These are phyloP conservation scores for Escallonia rubra DNA, from an alignment of 129 eudicot species.

Conservation along the genomic window DNA sequence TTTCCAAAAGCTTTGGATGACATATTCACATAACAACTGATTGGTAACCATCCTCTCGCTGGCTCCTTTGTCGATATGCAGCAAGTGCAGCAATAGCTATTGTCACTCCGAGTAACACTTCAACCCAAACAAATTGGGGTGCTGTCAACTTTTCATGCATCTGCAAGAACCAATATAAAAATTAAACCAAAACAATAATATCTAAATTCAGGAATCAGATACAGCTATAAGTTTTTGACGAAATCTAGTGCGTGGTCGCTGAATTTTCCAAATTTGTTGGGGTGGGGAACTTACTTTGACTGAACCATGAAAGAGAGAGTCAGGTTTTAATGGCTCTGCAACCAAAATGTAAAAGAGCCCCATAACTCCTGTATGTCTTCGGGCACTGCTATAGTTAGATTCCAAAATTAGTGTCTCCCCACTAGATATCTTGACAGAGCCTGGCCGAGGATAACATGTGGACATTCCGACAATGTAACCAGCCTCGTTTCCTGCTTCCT, in stretches of 20 bases:
- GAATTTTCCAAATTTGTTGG: too few species aligned
- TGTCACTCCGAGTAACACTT: conserved; percentile 28
- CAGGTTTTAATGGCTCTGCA: conserved; percentile 35
- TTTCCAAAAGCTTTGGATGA: neutral
- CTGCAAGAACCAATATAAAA: conserved; percentile 11
- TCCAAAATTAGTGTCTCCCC: conserved; percentile 56
- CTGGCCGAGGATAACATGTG: conserved; percentile 76
- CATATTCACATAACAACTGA: conserved; percentile 19
- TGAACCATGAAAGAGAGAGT: conserved; percentile 6
- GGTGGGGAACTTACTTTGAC: conserved; percentile 32
- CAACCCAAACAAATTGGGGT: conserved; percentile 28
- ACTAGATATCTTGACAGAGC: conserved; percentile 47
- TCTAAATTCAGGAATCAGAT: too few species aligned
- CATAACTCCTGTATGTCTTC: conserved; percentile 74
- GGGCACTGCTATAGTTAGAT: conserved; percentile 58
- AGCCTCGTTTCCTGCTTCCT: conserved; percentile 67
- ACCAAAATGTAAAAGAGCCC: conserved; percentile 74
- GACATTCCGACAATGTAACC: conserved; percentile 94
- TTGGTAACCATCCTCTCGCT: conserved; percentile 23
- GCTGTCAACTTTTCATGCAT: conserved; percentile 8
- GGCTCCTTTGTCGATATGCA: conserved; percentile 22
- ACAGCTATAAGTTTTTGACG: too few species aligned
- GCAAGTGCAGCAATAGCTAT: conserved; percentile 23
- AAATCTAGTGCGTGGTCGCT: too few species aligned
- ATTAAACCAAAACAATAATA: neutral